phyloP scores from a whole-genome alignment of 129 eudicot species.

The Tanacetum coccineum region DNA sequence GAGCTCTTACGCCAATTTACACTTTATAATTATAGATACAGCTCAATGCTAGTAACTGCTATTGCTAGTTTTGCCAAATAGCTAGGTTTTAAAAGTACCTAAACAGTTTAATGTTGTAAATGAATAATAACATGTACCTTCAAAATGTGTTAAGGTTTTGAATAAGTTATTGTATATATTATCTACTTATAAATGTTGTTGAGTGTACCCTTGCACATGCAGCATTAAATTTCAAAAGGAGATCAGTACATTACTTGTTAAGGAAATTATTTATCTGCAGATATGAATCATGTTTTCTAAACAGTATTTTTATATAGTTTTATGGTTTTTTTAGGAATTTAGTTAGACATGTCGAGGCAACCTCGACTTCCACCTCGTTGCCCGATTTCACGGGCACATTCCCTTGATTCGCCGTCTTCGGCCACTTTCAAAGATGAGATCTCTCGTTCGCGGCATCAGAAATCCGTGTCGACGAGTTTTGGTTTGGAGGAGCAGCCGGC shows the following conservation, averaged over 20 bases:
- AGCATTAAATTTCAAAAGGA: constrained; percentile 10
- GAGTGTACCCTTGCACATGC: constrained; percentile 19
- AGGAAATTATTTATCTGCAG: constrained; percentile 9
- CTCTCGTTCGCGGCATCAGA: constrained; percentile 29
- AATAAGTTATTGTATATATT: background rate
- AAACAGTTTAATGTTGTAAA: no score
- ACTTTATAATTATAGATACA: no score
- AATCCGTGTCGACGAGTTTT: constrained; percentile 49
- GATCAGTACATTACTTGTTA: constrained; percentile 8
- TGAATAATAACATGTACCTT: background rate
- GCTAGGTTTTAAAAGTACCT: no score
- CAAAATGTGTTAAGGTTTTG: background rate
- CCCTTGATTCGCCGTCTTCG: constrained; percentile 31
- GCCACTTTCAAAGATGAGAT: constrained; percentile 20
- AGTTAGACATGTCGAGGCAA: constrained; percentile 53
- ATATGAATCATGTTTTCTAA: constrained; percentile 1
- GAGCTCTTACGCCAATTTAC: no score
- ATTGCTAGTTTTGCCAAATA: no score
- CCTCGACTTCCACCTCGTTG: constrained; percentile 84
- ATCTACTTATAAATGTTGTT: constrained; percentile 12
- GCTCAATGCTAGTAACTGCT: no score
- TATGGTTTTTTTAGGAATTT: background rate
- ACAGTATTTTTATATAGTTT: background rate
- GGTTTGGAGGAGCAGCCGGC: constrained; percentile 55
- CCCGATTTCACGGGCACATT: constrained; percentile 44